These are phyloP conservation scores for Blepharisma undulans DNA, from an alignment of 169 alveolate genomes.

Conservation along the genomic window DNA sequence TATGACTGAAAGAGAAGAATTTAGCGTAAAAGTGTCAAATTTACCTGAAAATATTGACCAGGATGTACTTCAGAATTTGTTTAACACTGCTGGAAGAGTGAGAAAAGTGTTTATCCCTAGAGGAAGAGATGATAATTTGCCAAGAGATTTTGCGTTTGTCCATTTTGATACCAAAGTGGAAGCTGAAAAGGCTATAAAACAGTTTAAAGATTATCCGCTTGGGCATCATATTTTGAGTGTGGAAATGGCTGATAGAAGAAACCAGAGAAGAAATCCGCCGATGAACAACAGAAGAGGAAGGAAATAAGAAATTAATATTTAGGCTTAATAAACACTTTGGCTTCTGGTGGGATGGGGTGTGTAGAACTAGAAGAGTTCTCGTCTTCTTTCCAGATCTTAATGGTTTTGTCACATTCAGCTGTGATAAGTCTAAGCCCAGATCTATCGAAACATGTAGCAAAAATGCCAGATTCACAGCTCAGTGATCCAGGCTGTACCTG, in stretches of 20 bases:
- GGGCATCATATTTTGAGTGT: slow-evolving; percentile 1
- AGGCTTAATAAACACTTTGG: neutral
- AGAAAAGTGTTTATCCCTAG: slow-evolving; percentile 28
- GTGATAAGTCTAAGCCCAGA: slow-evolving; percentile 95
- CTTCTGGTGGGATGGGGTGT: slow-evolving; percentile 55
- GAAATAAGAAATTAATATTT: neutral
- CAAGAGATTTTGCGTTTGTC: slow-evolving; percentile 42
- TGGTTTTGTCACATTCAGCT: slow-evolving; percentile 98
- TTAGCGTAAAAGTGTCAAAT: slow-evolving; percentile 19
- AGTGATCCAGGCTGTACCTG: slow-evolving; percentile 96
- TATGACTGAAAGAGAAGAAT: neutral
- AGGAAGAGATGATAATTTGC: neutral
- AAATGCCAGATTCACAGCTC: slow-evolving; percentile 95
- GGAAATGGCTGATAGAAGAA: slow-evolving; percentile 14
- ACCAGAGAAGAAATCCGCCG: neutral
- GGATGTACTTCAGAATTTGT: neutral
- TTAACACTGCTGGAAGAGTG: neutral
- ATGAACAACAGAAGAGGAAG: neutral
- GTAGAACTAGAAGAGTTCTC: slow-evolving; percentile 76
- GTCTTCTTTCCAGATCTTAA: slow-evolving; percentile 90
- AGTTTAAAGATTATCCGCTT: neutral
- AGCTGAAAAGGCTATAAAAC: neutral
- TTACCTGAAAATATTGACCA: slow-evolving; percentile 4
- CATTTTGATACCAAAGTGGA: slow-evolving; percentile 3
- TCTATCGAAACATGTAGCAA: slow-evolving; percentile 92